Evolutionary conservation across 106 monocot genomes (phyloP).

Genomic region (Acanthochlamys bracteata): DNA sequence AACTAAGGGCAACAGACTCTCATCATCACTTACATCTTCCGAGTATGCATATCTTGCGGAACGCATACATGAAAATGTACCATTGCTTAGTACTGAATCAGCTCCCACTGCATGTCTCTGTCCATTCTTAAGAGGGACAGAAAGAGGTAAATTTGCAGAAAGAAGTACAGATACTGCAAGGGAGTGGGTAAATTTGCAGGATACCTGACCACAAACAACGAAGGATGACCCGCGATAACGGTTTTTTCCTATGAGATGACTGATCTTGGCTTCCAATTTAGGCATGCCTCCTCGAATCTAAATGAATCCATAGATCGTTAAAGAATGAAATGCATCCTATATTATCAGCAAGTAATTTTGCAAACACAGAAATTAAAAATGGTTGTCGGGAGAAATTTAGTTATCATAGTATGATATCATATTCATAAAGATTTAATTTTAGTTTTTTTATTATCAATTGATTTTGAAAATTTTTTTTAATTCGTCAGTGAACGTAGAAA

Average conservation of each 20-base stretch:
- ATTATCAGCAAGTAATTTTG: too few relatives aligned
- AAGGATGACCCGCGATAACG: too few relatives aligned
- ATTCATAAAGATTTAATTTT: too few relatives aligned
- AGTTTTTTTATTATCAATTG: too few relatives aligned
- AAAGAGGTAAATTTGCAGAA: slow-evolving; percentile 80
- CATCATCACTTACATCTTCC: slow-evolving; percentile 81
- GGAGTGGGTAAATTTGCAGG: slow-evolving; percentile 88
- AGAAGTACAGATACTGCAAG: slow-evolving; percentile 78
- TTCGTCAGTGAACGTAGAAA: too few relatives aligned
- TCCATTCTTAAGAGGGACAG: slow-evolving; percentile 26
- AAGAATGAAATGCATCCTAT: too few relatives aligned
- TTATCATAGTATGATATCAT: too few relatives aligned
- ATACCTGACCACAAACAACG: too few relatives aligned
- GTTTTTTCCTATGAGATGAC: too few relatives aligned
- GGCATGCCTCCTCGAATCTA: slow-evolving; percentile 72
- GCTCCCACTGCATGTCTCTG: background rate
- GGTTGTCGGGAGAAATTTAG: too few relatives aligned
- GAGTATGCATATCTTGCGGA: slow-evolving; percentile 74
- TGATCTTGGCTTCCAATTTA: slow-evolving; percentile 82
- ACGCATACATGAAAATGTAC: background rate
- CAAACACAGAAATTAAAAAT: too few relatives aligned
- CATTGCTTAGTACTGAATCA: background rate
- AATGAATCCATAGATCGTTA: background rate
- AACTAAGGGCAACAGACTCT: slow-evolving; percentile 77
- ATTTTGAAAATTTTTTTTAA: too few relatives aligned